A percentile compares a stretch with the other conserved stretches of the same genome.
phyloP scores from a whole-genome alignment of 2,329 filamentous ascomycete genomes.

The Ciborinia camelliae region DNA sequence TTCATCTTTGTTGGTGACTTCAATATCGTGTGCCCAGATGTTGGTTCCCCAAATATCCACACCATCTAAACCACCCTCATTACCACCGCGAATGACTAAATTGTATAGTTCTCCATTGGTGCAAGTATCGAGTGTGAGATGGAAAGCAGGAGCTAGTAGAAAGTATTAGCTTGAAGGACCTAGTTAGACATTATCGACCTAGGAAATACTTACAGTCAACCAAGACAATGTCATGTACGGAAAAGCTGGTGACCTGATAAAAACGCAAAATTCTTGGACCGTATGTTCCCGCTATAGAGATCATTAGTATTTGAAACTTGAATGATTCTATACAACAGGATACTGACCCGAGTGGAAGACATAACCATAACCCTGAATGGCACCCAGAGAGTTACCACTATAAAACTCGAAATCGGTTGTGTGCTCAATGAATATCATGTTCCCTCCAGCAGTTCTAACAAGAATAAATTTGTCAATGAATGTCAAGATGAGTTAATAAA shows the following conservation, averaged over 20 bases:
- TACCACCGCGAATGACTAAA: constrained; percentile 51
- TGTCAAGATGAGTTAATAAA: neutral
- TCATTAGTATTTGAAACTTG: neutral
- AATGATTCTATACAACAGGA: neutral
- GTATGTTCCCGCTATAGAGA: constrained; percentile 16
- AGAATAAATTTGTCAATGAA: neutral
- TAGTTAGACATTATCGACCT: neutral
- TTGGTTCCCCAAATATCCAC: constrained; percentile 54
- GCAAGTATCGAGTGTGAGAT: constrained; percentile 50
- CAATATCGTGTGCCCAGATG: constrained; percentile 57
- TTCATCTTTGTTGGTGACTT: constrained; percentile 61
- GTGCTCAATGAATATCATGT: constrained; percentile 52
- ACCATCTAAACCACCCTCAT: constrained; percentile 53
- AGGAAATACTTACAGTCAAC: constrained; percentile 26
- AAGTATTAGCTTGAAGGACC: constrained; percentile 1
- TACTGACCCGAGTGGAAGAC: constrained; percentile 42
- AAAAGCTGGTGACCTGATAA: constrained; percentile 26
- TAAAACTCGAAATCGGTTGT: constrained; percentile 52
- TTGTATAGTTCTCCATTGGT: constrained; percentile 53
- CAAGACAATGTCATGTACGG: constrained; percentile 29
- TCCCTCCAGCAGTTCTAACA: constrained; percentile 42
- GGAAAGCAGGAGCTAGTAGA: constrained; percentile 33
- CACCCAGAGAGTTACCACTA: constrained; percentile 49
- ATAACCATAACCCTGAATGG: constrained; percentile 52
- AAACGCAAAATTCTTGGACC: constrained; percentile 30